phyloP scores from a whole-genome alignment of 768 basidiomycete species.

The Suillus decipiens region DNA sequence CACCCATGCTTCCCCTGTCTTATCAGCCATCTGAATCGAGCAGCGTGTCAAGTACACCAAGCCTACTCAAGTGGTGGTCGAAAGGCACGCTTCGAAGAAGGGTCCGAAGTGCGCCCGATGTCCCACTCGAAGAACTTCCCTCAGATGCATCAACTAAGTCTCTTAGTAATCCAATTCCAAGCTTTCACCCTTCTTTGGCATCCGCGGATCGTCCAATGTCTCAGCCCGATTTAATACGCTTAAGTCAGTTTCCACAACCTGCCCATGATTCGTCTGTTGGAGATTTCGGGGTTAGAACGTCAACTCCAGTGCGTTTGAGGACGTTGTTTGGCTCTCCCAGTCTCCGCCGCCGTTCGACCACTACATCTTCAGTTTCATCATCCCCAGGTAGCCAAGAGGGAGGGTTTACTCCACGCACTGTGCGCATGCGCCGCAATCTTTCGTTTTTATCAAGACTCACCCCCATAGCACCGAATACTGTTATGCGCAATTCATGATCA shows the following conservation, averaged over 20 bases:
- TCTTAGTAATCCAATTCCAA: slow-evolving; percentile 19
- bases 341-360: slow-evolving; percentile 23
- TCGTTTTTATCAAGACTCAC: slow-evolving; percentile 40
- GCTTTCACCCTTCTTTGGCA: slow-evolving; percentile 14
- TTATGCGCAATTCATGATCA: slow-evolving; percentile 15
- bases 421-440: slow-evolving; percentile 33
- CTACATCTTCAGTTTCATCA: slow-evolving; percentile 16
- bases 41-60: slow-evolving; percentile 31
- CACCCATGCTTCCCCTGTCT: slow-evolving; percentile 37
- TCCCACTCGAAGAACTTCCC: slow-evolving; percentile 33
- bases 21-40: slow-evolving; percentile 29
- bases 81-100: slow-evolving; percentile 50
- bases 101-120: slow-evolving; percentile 54
- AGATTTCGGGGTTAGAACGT: slow-evolving; percentile 27
- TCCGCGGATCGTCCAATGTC: slow-evolving; percentile 29
- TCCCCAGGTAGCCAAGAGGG: slow-evolving; percentile 18
- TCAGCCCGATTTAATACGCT: slow-evolving; percentile 30
- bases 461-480: slow-evolving; percentile 15
- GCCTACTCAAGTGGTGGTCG: slow-evolving; percentile 50
- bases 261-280: slow-evolving; percentile 14
- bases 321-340: slow-evolving; percentile 16
- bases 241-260: slow-evolving; percentile 21
- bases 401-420: slow-evolving; percentile 18
- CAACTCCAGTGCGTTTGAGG: slow-evolving; percentile 15
- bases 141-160: slow-evolving; percentile 27